Conservation (phyloP, 2,329 filamentous ascomycete genomes). For the Atkinsonella hypoxylon region DNA sequence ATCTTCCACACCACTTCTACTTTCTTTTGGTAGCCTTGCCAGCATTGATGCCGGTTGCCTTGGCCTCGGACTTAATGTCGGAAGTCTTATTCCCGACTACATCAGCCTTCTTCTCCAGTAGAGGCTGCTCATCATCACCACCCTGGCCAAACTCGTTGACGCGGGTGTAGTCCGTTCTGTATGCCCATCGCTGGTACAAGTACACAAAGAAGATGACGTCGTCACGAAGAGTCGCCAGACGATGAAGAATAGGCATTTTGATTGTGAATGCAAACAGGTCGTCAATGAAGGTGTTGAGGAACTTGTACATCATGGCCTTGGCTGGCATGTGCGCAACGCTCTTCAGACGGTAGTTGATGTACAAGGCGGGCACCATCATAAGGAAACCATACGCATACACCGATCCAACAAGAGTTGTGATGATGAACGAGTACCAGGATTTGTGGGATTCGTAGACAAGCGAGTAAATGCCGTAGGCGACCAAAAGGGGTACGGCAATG, state of each 20-base stretch:
- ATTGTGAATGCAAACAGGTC: slow-evolving; percentile 98
- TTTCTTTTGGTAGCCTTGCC: slow-evolving; percentile 32
- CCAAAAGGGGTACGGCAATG: slow-evolving; percentile 73
- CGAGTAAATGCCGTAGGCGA: slow-evolving; percentile 84
- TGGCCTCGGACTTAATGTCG: slow-evolving; percentile 23
- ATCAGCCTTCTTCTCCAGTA: slow-evolving; percentile 19
- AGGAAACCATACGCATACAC: slow-evolving; percentile 98
- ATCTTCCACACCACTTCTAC: slow-evolving; percentile 11
- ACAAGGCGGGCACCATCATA: slow-evolving; percentile 96
- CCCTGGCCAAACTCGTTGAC: slow-evolving; percentile 98
- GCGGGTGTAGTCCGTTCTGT: slow-evolving; percentile 80
- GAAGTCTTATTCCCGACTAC: slow-evolving; percentile 25
- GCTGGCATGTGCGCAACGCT: slow-evolving; percentile 93
- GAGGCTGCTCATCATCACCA: slow-evolving; percentile 66
- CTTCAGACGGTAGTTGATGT: slow-evolving; percentile 98
- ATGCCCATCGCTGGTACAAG: slow-evolving; percentile 86
- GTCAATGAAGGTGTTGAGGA: slow-evolving; percentile 97
- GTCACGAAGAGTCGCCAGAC: slow-evolving; percentile 82
- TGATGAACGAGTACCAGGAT: slow-evolving; percentile 95
- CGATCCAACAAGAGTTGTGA: slow-evolving; percentile 85
- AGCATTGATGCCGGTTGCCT: slow-evolving; percentile 38
- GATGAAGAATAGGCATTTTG: slow-evolving; percentile 94
- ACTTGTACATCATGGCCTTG: slow-evolving; percentile 96
- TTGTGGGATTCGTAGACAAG: slow-evolving; percentile 91
- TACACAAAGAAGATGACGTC: slow-evolving; percentile 98